A percentile compares a stretch with the other conserved stretches of the same genome.
Evolutionary conservation across 1,284 basidiomycete genomes (phyloP).

Genomic region (Moesziomyces sp.): DNA sequence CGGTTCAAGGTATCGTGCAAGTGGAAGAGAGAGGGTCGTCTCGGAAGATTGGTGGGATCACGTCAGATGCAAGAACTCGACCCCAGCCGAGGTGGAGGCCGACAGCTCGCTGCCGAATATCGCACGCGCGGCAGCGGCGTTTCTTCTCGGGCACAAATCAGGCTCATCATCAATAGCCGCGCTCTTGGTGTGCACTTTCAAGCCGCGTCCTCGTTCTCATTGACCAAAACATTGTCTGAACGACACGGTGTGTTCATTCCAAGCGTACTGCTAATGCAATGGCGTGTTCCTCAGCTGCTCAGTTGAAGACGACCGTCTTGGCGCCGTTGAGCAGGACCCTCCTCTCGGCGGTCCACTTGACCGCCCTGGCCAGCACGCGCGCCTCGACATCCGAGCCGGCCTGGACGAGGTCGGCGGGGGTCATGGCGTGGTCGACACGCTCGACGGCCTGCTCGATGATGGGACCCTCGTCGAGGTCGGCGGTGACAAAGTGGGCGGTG

Average conservation of each 20-base stretch:
- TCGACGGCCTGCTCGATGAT: constrained; percentile 66
- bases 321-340: constrained; percentile 63
- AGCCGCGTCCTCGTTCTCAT: not conserved
- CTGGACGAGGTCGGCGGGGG: constrained; percentile 55
- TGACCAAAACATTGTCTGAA: not conserved
- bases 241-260: not conserved
- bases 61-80: not conserved
- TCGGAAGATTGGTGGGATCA: not conserved
- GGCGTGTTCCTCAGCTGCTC: not conserved
- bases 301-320: constrained; percentile 66
- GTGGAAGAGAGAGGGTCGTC: too few relatives aligned
- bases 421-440: constrained; percentile 59
- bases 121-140: too few relatives aligned
- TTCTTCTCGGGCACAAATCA: too few relatives aligned
- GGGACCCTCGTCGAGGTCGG: constrained; percentile 64
- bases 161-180: too few relatives aligned
- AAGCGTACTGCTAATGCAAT: too few relatives aligned
- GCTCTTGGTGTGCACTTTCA: too few relatives aligned
- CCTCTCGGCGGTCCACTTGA: constrained; percentile 63
- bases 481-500: constrained; percentile 64
- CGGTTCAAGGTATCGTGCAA: too few relatives aligned
- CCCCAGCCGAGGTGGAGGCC: not conserved
- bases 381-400: constrained; percentile 62
- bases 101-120: not conserved
- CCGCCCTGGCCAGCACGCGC: constrained; percentile 60